Evolutionary conservation across 1,284 basidiomycete species (phyloP).

Genomic region (Lignosus rhinocerotis): DNA sequence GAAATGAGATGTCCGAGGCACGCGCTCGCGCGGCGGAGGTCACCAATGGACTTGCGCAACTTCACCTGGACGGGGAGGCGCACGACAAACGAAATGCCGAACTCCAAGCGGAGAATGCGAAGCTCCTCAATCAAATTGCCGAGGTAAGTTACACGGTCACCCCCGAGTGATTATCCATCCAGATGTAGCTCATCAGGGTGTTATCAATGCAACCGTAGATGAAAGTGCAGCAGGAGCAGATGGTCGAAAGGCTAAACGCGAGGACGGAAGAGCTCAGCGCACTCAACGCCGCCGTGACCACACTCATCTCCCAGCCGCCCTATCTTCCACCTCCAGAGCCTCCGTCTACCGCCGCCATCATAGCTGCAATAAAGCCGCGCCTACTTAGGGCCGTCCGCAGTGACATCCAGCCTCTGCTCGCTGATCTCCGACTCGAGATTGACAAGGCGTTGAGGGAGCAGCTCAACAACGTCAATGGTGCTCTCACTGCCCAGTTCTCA

Average conservation of each 20-base stretch:
- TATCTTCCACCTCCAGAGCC: conserved; percentile 26
- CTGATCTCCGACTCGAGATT: conserved; percentile 38
- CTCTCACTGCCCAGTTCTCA: conserved; percentile 41
- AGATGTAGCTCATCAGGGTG: neutral
- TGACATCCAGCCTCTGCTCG: conserved; percentile 40
- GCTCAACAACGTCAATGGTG: conserved; percentile 38
- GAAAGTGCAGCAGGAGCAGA: conserved; percentile 25
- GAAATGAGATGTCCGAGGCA: conserved; percentile 12
- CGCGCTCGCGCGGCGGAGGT: conserved; percentile 26
- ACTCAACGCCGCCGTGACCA: conserved; percentile 42
- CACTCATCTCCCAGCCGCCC: conserved; percentile 36
- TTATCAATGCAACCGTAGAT: conserved; percentile 27
- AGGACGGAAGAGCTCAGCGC: conserved; percentile 35
- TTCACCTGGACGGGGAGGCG: conserved; percentile 35
- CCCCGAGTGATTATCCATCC: no score
- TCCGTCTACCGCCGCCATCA: conserved; percentile 43
- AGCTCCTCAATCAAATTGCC: conserved; percentile 25
- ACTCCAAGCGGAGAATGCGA: conserved; percentile 26
- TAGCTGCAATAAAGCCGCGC: conserved; percentile 41
- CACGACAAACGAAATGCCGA: conserved; percentile 31
- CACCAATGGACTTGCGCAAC: conserved; percentile 37
- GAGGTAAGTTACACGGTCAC: conserved; percentile 25
- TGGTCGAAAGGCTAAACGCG: neutral
- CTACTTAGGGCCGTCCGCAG: conserved; percentile 41
- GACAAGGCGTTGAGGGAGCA: conserved; percentile 39